Evolutionary conservation across 192 early-diverging fungal genomes (phyloP).

Genomic region (Gigaspora rosea): DNA sequence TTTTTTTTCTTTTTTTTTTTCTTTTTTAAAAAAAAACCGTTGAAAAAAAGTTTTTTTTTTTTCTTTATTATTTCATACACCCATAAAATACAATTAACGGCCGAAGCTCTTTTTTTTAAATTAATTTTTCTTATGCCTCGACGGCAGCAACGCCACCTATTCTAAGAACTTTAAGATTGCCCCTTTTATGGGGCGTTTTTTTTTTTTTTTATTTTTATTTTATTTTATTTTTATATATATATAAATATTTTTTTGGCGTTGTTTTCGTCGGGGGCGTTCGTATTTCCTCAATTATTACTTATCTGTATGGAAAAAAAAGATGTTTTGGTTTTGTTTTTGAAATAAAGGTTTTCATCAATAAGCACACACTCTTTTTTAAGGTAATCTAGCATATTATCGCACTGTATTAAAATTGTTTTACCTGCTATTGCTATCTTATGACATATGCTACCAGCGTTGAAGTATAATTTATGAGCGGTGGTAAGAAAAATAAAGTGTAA

Average conservation of each 20-base stretch:
- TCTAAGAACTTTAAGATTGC: neutral
- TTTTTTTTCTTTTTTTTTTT: neutral
- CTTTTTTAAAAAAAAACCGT: no score
- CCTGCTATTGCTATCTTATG: conserved; percentile 1
- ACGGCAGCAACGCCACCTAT: neutral
- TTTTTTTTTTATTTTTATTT: neutral
- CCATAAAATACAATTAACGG: conserved; percentile 7
- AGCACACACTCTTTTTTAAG: conserved; percentile 8
- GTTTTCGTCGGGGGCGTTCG: conserved; percentile 13
- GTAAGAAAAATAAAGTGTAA: neutral
- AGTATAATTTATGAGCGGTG: neutral
- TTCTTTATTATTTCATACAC: conserved; percentile 16
- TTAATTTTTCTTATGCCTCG: conserved; percentile 7
- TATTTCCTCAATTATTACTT: conserved; percentile 14
- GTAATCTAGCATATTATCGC: conserved; percentile 5
- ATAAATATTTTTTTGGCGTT: neutral
- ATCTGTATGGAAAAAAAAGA: conserved; percentile 16
- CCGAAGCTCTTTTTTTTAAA: conserved; percentile 21
- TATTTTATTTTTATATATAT: no score
- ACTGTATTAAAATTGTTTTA: neutral
- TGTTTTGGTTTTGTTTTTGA: conserved; percentile 13
- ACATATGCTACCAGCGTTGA: neutral
- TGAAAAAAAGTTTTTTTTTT: conserved; percentile 1
- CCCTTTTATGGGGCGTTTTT: neutral
- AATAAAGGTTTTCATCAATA: neutral